Base-by-base conservation (phyloP, 1,139 yeast genomes). In the Wickerhamomyces sp. region DNA sequence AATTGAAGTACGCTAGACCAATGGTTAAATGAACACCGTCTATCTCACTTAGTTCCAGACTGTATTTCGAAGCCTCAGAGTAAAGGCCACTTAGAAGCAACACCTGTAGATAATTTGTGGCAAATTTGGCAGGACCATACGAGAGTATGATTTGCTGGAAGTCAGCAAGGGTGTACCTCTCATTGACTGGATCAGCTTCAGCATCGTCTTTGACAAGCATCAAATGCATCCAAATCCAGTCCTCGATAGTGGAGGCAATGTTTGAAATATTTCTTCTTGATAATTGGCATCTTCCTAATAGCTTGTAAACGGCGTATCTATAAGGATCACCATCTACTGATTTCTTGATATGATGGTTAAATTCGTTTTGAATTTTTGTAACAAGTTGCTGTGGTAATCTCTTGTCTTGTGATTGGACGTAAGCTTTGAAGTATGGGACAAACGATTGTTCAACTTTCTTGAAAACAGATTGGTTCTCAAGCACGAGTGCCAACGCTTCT, bases 151-250 rank as follows among this genome's bases (percentile, higher is more conserved):
- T 75, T 40, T 74, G 71, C 58, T 87, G 96, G 47, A 93, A 71
- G 52, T 88, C 94, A 23, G 59, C 60, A 44, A 91, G 66, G 1
- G 81, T 70, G 57, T 87, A 91, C 44, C 74, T 72, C 49, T 86
- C 96, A 55, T 76, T 81, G 9, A 77, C 66, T 31, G 82, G 72
- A 38, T 68, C 72, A 12, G 54, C 46, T 30, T 54, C 55, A 26
- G 58, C 59, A 33, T 65, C 68, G 49, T 84, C 93, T 40, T 80
- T 76, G 14, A 84, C 75, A 22, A 89, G 68, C 53, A 80, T 73
- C 38, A 91, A 70, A 59, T 91, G 96, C 55, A 85, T 75, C 99
- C 98, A 91, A 36, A 89, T 61, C 98, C 98, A 91, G 60, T 91
- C 98, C 58, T 91, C 98, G 35, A 89, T 75, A 41, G 94, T 85